These are phyloP conservation scores for Neocucurbitaria cava DNA, from an alignment of 2,329 filamentous ascomycete species.

Conservation along the genomic window DNA sequence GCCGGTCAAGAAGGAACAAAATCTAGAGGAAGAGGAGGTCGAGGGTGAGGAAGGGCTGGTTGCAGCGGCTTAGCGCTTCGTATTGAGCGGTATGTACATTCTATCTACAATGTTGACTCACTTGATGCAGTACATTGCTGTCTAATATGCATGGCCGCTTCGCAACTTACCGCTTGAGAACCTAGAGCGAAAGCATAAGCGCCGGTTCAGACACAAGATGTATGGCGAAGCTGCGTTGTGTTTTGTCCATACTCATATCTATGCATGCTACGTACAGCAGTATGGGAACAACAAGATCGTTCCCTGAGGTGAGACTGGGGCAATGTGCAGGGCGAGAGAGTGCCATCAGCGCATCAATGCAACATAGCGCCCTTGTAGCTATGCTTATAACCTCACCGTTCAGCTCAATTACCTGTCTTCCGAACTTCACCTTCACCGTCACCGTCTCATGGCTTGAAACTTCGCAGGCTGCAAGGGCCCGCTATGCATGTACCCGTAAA, in stretches of 20 bases:
- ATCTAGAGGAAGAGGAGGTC: conserved; percentile 26
- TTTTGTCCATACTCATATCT: neutral
- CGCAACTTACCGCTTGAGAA: neutral
- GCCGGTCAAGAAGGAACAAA: conserved; percentile 30
- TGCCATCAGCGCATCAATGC: too few species aligned
- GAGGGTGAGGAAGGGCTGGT: conserved; percentile 31
- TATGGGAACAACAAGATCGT: neutral
- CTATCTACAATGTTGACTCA: neutral
- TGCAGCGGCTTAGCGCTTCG: neutral
- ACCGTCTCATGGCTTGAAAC: neutral
- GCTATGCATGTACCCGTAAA: conserved; percentile 4
- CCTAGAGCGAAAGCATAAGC: neutral
- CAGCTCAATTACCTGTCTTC: too few species aligned
- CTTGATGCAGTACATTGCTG: neutral
- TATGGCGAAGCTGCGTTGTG: neutral
- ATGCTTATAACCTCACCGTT: too few species aligned
- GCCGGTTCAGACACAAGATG: neutral
- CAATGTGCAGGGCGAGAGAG: neutral
- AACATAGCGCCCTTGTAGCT: neutral
- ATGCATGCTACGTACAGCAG: neutral
- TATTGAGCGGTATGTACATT: neutral
- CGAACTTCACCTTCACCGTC: too few species aligned
- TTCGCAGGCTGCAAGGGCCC: neutral
- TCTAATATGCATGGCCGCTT: too few species aligned
- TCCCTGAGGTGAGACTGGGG: neutral